Evolutionary conservation across 441 rosid species (phyloP).

Genomic region (Pelargonium citronellum): DNA sequence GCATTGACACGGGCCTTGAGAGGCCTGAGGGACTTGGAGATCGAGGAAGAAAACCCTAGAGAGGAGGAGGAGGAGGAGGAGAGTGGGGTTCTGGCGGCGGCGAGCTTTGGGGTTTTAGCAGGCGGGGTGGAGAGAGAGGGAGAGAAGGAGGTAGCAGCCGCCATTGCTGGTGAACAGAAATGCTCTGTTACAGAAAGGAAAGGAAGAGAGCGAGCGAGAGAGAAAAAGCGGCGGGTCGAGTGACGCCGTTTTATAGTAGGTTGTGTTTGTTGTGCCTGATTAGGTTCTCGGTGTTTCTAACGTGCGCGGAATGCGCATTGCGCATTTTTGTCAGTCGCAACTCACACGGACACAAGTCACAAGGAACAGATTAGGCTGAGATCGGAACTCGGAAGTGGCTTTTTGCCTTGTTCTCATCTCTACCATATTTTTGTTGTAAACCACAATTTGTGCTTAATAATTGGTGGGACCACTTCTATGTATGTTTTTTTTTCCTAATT

Average conservation of each 20-base stretch:
- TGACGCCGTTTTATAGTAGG: not conserved
- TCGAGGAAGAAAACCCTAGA: constrained; percentile 35
- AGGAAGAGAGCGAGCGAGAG: not conserved
- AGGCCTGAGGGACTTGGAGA: constrained; percentile 32
- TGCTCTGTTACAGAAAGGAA: not conserved
- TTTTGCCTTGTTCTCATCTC: too few species aligned
- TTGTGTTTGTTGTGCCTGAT: not conserved
- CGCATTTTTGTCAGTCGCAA: too few species aligned
- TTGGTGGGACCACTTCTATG: too few species aligned
- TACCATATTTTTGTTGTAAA: too few species aligned
- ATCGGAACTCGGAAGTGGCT: too few species aligned
- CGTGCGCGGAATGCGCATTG: not conserved
- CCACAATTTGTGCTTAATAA: too few species aligned
- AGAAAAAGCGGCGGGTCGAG: not conserved
- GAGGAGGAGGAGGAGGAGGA: constrained; percentile 13
- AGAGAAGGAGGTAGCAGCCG: constrained; percentile 40
- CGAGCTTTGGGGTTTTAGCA: constrained; percentile 23
- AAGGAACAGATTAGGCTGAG: too few species aligned
- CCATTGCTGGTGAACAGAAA: constrained; percentile 18
- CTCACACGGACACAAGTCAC: too few species aligned
- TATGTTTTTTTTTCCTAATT: too few species aligned
- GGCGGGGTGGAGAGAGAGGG: constrained; percentile 29
- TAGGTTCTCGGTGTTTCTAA: not conserved
- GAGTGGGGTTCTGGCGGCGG: not conserved
- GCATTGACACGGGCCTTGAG: constrained; percentile 19